Base-by-base conservation (phyloP, 2,329 filamentous ascomycete species). In the Dothistroma septosporum region DNA sequence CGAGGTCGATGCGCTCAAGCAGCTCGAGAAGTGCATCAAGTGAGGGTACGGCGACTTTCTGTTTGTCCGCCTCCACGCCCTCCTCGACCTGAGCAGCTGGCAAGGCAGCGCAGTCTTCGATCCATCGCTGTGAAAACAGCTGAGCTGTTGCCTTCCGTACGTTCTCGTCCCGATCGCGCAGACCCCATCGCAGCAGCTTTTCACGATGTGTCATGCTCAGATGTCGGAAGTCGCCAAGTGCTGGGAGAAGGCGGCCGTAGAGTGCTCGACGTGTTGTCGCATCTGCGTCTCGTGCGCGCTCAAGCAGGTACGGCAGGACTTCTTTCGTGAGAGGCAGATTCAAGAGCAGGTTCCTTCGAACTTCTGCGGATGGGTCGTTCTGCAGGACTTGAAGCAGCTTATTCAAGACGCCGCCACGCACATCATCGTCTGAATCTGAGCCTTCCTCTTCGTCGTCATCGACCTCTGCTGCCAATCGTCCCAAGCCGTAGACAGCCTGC, bases 91-190 rank as follows among this genome's bases (percentile, higher is more conserved):
- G 84, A 19, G 81, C 80, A 41, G 87, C 83, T 8, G 82, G 79
- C 1, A 84, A 81, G 1, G 88, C 88, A 6, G 90, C 92, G 69
- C 92, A 97, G 71, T 97, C 91, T 72, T 97, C 93, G 63, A 99
- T 93, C 94, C 94, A 99, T n/a, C 91, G 86, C 72, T 97, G 92
- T 63, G 89, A 87, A 78, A 99, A 99, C 7, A 97, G 81, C 50
- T 90, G 88, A 8, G 90, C 91, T 3, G 94, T 90, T 9, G 93
- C 93, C 74, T 96, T 96, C 56, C 92, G 87, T 12, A 99, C 94
- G 68, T 89, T 91, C 67, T 97, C 93, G 67, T 99, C 94, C 75
- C 94, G 86, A 74, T 99, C 94, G 44, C 92, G 87, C 46, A 99
- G 80, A 55, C 94, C 94, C 94, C 94, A 99, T 44, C 94, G 86